Conservation (phyloP, 768 basidiomycete species). For the Boletus sp. region DNA sequence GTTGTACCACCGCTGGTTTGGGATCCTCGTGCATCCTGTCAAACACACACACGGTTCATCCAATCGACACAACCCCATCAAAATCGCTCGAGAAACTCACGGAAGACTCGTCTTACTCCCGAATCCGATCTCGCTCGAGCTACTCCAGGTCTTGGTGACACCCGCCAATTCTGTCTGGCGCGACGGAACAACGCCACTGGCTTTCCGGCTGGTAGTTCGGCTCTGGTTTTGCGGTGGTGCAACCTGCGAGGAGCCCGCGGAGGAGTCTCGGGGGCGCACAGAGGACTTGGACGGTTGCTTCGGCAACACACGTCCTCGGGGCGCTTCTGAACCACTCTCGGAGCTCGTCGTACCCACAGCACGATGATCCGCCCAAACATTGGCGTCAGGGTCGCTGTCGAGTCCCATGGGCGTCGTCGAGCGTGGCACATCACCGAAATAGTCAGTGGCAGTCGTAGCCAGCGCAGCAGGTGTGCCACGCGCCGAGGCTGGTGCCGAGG, state of each 20-base stretch:
- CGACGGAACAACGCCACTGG: slow-evolving; percentile 22
- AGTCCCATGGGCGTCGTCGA: slow-evolving; percentile 23
- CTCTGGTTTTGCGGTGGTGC: slow-evolving; percentile 15
- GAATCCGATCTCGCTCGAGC: slow-evolving; percentile 23
- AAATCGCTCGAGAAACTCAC: slow-evolving; percentile 14
- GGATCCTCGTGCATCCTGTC: slow-evolving; percentile 25
- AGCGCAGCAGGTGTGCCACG: slow-evolving; percentile 24
- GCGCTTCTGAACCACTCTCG: slow-evolving; percentile 19
- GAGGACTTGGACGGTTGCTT: slow-evolving; percentile 24
- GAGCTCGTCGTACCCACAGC: slow-evolving; percentile 3
- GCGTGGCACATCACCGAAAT: slow-evolving; percentile 28
- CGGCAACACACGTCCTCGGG: slow-evolving; percentile 17
- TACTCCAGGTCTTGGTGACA: slow-evolving; percentile 33
- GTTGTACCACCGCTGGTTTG: slow-evolving; percentile 9
- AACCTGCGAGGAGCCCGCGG: slow-evolving; percentile 25
- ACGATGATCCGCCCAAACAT: slow-evolving; percentile 30
- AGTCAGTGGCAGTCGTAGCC: background rate
- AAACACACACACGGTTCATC: background rate
- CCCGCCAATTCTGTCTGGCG: slow-evolving; percentile 31
- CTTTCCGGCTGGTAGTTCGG: slow-evolving; percentile 23
- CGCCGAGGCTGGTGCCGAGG: slow-evolving; percentile 18
- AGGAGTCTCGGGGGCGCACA: slow-evolving; percentile 23
- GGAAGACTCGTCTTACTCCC: slow-evolving; percentile 11
- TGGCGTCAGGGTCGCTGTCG: slow-evolving; percentile 20
- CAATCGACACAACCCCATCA: background rate